Conservation (phyloP, 495 filamentous ascomycete species). For the Margaritispora aquatica region DNA sequence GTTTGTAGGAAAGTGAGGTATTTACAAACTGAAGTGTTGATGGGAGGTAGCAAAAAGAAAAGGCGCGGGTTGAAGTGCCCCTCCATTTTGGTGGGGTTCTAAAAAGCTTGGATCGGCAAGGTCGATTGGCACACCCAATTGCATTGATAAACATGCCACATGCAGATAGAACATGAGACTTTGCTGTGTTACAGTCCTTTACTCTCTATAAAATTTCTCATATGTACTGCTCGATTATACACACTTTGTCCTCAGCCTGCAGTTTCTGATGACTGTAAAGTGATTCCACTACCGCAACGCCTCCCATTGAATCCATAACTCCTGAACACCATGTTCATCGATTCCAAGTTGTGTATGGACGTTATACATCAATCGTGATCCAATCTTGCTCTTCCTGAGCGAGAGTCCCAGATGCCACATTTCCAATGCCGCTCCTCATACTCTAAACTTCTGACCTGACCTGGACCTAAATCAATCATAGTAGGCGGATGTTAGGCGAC, state of each 20-base stretch:
- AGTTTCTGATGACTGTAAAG: too few species aligned
- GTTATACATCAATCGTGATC: neutral
- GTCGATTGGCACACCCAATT: neutral
- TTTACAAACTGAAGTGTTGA: conserved; percentile 13
- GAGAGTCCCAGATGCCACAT: conserved; percentile 4
- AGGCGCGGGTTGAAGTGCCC: conserved; percentile 13
- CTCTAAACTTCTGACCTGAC: conserved; percentile 5
- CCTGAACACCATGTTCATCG: neutral
- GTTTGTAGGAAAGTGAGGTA: conserved; percentile 10
- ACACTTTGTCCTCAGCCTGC: neutral
- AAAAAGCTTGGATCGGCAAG: neutral
- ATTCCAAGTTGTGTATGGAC: neutral
- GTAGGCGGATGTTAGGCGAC: conserved; percentile 29
- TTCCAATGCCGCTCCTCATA: conserved; percentile 9
- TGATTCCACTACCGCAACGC: too few species aligned
- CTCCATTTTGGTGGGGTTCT: conserved; percentile 17
- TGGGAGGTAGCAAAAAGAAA: conserved; percentile 14
- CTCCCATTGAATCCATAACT: neutral
- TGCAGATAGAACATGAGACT: neutral
- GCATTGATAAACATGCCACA: neutral
- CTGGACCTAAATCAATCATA: conserved; percentile 20
- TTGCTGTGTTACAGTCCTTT: neutral
- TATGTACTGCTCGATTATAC: neutral
- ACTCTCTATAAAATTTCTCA: too few species aligned
- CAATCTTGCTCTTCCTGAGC: neutral